Percentiles rank a stretch among this genome's conserved stretches.
Evolutionary conservation across 2,329 filamentous ascomycete species (phyloP).

Genomic region (Cladosporium velox): DNA sequence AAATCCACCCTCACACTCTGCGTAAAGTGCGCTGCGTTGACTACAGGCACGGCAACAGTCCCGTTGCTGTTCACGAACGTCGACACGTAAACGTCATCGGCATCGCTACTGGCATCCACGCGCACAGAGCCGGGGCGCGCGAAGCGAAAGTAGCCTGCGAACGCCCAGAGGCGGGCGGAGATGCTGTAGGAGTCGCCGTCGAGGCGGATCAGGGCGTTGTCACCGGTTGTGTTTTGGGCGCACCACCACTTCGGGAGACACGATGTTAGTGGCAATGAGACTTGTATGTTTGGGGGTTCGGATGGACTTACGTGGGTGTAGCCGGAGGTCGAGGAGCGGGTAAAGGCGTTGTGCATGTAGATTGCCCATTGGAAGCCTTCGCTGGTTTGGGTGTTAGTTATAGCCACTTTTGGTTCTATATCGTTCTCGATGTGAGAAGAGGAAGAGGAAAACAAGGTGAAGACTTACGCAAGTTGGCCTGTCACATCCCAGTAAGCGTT

Average conservation of each 20-base stretch:
- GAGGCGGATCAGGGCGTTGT: slow-evolving; percentile 23
- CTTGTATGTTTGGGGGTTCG: too few relatives aligned
- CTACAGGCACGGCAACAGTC: slow-evolving; percentile 28
- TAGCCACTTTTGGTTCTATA: too few relatives aligned
- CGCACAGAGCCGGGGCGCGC: slow-evolving; percentile 28
- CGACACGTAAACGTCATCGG: slow-evolving; percentile 28
- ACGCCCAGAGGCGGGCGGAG: slow-evolving; percentile 30
- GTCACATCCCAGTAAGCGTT: slow-evolving; percentile 26
- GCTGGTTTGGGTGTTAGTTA: neutral
- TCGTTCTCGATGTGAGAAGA: too few relatives aligned
- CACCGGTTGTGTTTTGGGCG: slow-evolving; percentile 16
- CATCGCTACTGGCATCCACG: slow-evolving; percentile 19
- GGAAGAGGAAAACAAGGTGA: neutral
- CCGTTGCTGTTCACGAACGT: slow-evolving; percentile 29
- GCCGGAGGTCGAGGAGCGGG: slow-evolving; percentile 23
- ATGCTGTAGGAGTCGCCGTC: slow-evolving; percentile 24
- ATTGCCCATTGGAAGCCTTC: slow-evolving; percentile 34
- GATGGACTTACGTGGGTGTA: slow-evolving; percentile 5
- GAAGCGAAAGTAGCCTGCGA: slow-evolving; percentile 31
- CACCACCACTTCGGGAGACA: slow-evolving; percentile 28
- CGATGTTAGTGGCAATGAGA: neutral
- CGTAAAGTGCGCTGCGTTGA: slow-evolving; percentile 29
- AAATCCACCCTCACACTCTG: slow-evolving; percentile 26
- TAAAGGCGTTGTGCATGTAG: slow-evolving; percentile 31
- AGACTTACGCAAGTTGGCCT: slow-evolving; percentile 20